These are phyloP conservation scores for Hirsutella rhossiliensis DNA, from an alignment of 2,329 filamentous ascomycete genomes.

Conservation along the genomic window DNA sequence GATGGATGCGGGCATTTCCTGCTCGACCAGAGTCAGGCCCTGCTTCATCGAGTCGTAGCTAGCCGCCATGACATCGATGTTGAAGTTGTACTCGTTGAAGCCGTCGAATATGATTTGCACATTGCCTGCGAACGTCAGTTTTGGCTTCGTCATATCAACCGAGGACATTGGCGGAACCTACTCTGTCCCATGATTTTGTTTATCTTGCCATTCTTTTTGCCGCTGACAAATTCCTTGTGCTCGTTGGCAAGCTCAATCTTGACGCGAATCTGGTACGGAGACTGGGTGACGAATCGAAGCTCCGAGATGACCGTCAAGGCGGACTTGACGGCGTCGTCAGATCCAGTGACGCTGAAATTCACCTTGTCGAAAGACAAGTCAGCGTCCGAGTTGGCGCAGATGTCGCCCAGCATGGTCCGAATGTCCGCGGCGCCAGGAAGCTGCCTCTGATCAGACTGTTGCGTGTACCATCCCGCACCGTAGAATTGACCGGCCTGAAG, in stretches of 20 bases:
- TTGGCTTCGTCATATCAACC: too few relatives aligned
- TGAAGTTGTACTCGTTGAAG: constrained; percentile 99
- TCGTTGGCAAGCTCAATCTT: constrained; percentile 99
- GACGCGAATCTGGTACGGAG: constrained; percentile 86
- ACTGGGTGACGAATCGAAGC: constrained; percentile 75
- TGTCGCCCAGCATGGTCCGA: constrained; percentile 83
- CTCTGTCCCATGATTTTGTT: constrained; percentile 99
- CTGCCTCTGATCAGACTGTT: constrained; percentile 56
- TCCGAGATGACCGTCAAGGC: constrained; percentile 92
- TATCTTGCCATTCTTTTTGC: constrained; percentile 99
- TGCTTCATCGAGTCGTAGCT: constrained; percentile 92
- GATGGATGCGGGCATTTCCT: constrained; percentile 98
- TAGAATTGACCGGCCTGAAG: constrained; percentile 87
- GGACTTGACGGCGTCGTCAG: constrained; percentile 90
- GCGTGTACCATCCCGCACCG: constrained; percentile 90
- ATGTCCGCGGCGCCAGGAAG: constrained; percentile 60
- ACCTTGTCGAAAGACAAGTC: constrained; percentile 92
- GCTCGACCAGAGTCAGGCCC: constrained; percentile 83
- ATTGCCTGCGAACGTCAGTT: constrained; percentile 43
- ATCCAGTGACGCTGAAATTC: constrained; percentile 87
- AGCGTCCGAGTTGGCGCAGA: constrained; percentile 91
- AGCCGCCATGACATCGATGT: constrained; percentile 90
- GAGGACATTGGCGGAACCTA: too few relatives aligned
- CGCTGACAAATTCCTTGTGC: constrained; percentile 98
- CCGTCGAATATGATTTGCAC: constrained; percentile 98